Base-by-base conservation (phyloP, 192 early-diverging fungal species). In the Linnemannia elongata region DNA sequence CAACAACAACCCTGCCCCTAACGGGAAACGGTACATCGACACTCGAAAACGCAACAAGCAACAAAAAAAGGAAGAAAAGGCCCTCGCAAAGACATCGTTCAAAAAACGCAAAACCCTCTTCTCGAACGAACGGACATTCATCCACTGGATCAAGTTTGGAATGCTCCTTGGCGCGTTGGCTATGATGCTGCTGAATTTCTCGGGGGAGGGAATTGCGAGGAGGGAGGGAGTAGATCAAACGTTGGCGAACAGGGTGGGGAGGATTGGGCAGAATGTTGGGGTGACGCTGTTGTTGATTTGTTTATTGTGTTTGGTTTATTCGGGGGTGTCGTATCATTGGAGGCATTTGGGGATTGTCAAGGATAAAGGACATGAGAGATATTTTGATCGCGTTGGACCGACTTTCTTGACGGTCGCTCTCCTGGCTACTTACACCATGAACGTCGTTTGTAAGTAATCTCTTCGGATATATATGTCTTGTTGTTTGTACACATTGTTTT, bases 101-200 rank as follows among this genome's bases (percentile, higher is more conserved):
- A 77, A 75, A 39, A 87, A 57, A 17, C 79, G 75, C 4, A 54
- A 20, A 5, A 69, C 38, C 7, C 38, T 87, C 42, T 87, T 87
- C 57, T 87, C 84, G 10, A 87, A 87, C 60, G 84, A 87, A 69
- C 79, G 84, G 3, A 80, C 79, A 0, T 87, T 87, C 47, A 68
- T 81, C 9, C 84, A 87, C 45, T 87, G 84, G 84, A 80, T 87
- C 70, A 87, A 81, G 76, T 80, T 81, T 81, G 79, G 79, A 7
- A 81, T 87, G 76, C 72, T 87, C 1, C 41, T 87, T 0, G 84
- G 84, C 0, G 47, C 71, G 2, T 30, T 87, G 13, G 84, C 84
- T 8, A 78, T 87, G 79, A 81, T 52, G 2, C 45, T 87, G 10
- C 72, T 87, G 30, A 87, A 87, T 57, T 87, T 87, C 70, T 71